Conservation (phyloP, 2,329 filamentous ascomycete species). For the Microcyclosporella mali region DNA sequence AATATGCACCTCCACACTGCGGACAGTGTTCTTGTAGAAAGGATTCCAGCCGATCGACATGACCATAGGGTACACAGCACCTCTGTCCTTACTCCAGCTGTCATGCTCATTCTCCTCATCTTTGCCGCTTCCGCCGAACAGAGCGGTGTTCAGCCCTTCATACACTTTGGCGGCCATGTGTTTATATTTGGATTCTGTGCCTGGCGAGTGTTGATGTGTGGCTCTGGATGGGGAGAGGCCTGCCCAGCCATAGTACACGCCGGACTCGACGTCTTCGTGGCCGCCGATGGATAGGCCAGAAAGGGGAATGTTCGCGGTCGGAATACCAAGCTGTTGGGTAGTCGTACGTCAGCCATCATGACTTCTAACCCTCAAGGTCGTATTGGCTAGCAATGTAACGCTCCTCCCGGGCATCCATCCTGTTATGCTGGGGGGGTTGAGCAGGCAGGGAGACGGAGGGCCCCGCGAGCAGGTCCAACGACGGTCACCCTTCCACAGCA, state of each 20-base stretch:
- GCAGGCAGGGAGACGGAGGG: conserved; percentile 1
- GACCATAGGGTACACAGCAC: conserved; percentile 70
- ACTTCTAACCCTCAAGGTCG: too few species aligned
- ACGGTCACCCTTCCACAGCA: neutral
- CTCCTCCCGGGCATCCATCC: conserved; percentile 1
- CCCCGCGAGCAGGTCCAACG: conserved; percentile 4
- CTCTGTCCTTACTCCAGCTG: conserved; percentile 12
- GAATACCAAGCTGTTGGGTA: conserved; percentile 71
- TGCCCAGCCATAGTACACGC: conserved; percentile 92
- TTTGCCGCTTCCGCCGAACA: conserved; percentile 7
- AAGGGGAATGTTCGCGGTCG: conserved; percentile 80
- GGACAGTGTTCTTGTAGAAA: conserved; percentile 86
- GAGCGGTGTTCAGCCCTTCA: conserved; percentile 13
- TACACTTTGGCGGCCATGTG: conserved; percentile 19
- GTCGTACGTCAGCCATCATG: too few species aligned
- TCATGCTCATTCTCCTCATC: conserved; percentile 7
- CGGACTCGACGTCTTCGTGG: conserved; percentile 57
- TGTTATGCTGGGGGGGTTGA: too few species aligned
- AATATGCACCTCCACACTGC: conserved; percentile 61
- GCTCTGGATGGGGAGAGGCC: conserved; percentile 47
- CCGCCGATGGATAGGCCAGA: conserved; percentile 65
- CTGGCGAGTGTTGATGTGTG: conserved; percentile 19
- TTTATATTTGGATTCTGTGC: conserved; percentile 21
- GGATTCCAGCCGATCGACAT: conserved; percentile 97
- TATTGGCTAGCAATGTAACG: too few species aligned